These are phyloP conservation scores for Salix exigua DNA, from an alignment of 345 rosid species.

Conservation along the genomic window DNA sequence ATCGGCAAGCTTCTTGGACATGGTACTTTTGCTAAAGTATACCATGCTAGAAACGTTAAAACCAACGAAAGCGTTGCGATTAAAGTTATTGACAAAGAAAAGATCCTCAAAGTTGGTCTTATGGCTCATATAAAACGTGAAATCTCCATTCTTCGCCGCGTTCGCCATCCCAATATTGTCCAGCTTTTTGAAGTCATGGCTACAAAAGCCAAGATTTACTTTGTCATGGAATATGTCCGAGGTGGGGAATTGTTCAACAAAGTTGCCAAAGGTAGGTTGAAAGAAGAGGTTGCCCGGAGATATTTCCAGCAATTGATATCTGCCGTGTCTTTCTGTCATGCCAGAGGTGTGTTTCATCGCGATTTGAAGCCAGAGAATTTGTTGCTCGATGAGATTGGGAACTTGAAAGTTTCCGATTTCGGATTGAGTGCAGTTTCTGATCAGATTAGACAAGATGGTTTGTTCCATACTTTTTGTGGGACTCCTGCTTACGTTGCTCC, in stretches of 20 bases:
- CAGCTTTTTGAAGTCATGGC: conserved; percentile 30
- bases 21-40: conserved; percentile 25
- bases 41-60: conserved; percentile 17
- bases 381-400: conserved; percentile 22
- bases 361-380: conserved; percentile 31
- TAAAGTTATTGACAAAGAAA: conserved; percentile 26
- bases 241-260: conserved; percentile 25
- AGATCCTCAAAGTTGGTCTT: conserved; percentile 21
- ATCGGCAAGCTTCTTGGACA: conserved; percentile 27
- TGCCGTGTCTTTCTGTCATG: conserved; percentile 21
- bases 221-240: conserved; percentile 27
- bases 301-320: conserved; percentile 28
- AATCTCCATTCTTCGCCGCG: conserved; percentile 26
- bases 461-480: conserved; percentile 29
- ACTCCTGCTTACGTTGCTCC: conserved; percentile 31
- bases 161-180: conserved; percentile 25
- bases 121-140: conserved; percentile 25
- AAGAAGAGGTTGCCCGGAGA: conserved; percentile 21
- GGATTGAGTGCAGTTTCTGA: conserved; percentile 27
- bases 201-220: conserved; percentile 28
- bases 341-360: conserved; percentile 25
- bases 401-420: conserved; percentile 25
- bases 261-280: conserved; percentile 25
- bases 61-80: conserved; percentile 25
- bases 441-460: conserved; percentile 19